Base-by-base conservation (phyloP, 2,329 filamentous ascomycete genomes). In the Eurotiales sp. region DNA sequence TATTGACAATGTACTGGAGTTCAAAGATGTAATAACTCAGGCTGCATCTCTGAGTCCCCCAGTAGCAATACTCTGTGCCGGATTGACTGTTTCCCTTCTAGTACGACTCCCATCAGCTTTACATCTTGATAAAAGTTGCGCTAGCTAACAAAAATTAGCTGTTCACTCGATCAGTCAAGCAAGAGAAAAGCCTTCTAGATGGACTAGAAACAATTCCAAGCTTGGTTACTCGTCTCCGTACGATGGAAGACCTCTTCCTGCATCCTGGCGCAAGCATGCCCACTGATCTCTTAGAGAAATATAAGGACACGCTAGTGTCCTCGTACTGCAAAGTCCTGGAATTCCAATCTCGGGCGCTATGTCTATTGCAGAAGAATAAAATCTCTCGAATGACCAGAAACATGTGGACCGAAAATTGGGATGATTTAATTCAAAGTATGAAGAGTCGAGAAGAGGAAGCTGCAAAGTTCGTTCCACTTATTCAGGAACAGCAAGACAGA, bases 221-320 rank as follows among this genome's bases (percentile, higher is more conserved):
- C n/a, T 19, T 41, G 8, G 46, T 49, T 34, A 36, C 36, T 12
- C 37, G 46, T 27, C 27, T 49, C 10, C 23, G 46, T 25, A 37
- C 17, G 14, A 42, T 49, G 46, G 46, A 49, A 49, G 42, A 37
- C 21, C 37, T 49, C 2, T 23, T 49, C 42, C 14, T 1, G 29
- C 22, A 49, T 19, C 17, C 22, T 15, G 43, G 22, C 12, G 43
- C 32, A 10, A 46, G 29, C 23, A 3, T 46, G 11, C 27, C 29
- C 4, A n/a, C n/a, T n/a, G n/a, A n/a, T n/a, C 8, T 46, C 11
- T 32, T 46, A 2, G 11, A 36, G 17, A 19, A 36, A 11, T 46
- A 32, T 11, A 29, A 46, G 12, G 43, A 46, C 14, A 46, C 17
- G 12, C n/a, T 29, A 14, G 34, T 25, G 4, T n/a, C 32, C 12